Base-by-base conservation (phyloP, 2,329 filamentous ascomycete species). In the Clarireedia hainanense region DNA sequence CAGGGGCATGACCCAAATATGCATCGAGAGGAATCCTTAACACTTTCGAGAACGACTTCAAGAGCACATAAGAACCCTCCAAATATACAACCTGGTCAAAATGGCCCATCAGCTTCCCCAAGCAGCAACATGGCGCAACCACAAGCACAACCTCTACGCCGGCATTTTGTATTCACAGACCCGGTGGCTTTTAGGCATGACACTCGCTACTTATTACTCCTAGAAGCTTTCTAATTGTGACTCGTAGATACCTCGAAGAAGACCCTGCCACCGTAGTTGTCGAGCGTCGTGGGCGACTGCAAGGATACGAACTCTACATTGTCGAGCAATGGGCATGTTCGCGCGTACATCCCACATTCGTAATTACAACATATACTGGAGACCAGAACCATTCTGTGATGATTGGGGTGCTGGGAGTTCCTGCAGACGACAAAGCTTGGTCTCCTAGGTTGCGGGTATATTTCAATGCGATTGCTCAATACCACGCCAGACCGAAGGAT, bases 311-410 rank as follows among this genome's bases (percentile, higher is more conserved):
- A 70, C 78, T 92, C 59, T 97, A 97, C 71, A 74, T 97, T 15
- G 90, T 97, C 61, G 94, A 97, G 71, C 94, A 99, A 76, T 99
- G 94, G 94, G 90, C 90, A 5, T 96, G 91, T 71, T 96, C 92
- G 12, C 84, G 94, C 52, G 80, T 84, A 56, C 90, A 95, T 60
- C 92, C 92, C 0, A 96, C 92, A 15, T 88, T 95, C 61, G 82
- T 95, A 50, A 95, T 97, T 61, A 88, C 88, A 43, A 96, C 91
- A 3, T 96, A 94, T 68, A 97, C 92, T 0, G 94, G 92, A 54
- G 91, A 96, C 65, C 78, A 83, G 36, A 84, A 83, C 36, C 88
- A 96, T 69, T 81, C 78, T 0, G 84, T 95, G n/a, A 73, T 86
- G 7, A 91, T 89, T 4, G 85, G 87, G 3, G 85, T 97, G 9